A percentile compares a stretch with the other conserved stretches of the same genome.
Conservation (phyloP, 139 green algal species). For the Spirogloea muscicola region DNA sequence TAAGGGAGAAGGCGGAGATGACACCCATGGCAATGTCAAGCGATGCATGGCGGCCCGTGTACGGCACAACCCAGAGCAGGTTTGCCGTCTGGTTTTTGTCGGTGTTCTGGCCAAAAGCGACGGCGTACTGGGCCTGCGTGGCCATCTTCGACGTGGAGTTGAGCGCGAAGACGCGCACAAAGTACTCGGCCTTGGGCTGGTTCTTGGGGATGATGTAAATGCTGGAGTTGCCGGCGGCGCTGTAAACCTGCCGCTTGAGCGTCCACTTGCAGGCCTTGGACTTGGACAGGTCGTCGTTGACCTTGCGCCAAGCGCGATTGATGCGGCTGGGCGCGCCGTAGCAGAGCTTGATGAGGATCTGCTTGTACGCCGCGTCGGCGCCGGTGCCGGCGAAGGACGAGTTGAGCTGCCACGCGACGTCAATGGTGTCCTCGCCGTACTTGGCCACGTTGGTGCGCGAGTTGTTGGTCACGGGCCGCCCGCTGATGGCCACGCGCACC, state of each 20-base stretch:
- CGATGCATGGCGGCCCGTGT: no score
- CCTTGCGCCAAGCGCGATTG: neutral
- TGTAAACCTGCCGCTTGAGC: neutral
- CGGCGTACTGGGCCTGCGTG: neutral
- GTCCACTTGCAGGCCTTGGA: slow-evolving; percentile 6
- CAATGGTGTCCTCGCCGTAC: neutral
- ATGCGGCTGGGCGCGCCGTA: slow-evolving; percentile 1
- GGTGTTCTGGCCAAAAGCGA: slow-evolving; percentile 4
- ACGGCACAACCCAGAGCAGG: no score
- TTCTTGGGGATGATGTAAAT: neutral
- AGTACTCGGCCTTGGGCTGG: neutral
- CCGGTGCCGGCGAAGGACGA: neutral
- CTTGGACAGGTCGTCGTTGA: neutral
- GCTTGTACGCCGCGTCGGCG: slow-evolving; percentile 4
- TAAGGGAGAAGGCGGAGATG: no score
- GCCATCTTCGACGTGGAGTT: neutral
- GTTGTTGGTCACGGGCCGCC: no score
- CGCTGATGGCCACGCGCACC: no score
- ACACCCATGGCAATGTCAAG: no score
- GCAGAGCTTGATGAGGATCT: slow-evolving; percentile 6
- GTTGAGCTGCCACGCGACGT: neutral
- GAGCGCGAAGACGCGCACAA: neutral
- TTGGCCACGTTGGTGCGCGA: neutral
- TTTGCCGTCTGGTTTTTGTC: no score
- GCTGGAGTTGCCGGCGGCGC: neutral